Base-by-base conservation (phyloP, 2,329 filamentous ascomycete genomes). In the Aspergillus fischeri region DNA sequence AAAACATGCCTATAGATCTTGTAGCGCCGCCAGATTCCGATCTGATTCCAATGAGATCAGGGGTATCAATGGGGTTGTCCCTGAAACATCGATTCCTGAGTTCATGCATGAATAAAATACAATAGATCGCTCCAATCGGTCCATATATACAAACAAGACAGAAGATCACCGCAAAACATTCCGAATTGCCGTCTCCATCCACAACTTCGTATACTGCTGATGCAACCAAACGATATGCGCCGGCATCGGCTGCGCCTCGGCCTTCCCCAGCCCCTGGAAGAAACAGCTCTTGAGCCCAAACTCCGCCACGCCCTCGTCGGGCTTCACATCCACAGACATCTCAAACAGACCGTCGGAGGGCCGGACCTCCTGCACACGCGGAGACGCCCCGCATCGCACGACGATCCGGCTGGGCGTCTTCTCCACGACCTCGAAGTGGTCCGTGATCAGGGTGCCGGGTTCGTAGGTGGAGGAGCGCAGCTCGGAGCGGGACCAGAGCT, bases 351-450 rank as follows among this genome's bases (percentile, higher is more conserved):
- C 87, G 65, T 90, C 87, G 1, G 81, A 83, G 8, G 79, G 76
- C 7, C 87, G 79, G 1, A 83, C 79, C 0, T 76, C 81, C 48
- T 75, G 75, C 48, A 82, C 82, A 24, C 83, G 77, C 0, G 87
- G 87, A 1, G 83, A 83, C 60, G 86, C 87, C 17, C 87, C 87
- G 62, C 84, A 87, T 24, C 87, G 83, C 24, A 90, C 79, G 0
- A 85, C 79, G 58, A 90, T 86, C 10, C 80, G 76, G 6, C 78
- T 79, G 0, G 81, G 75, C 0, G 82, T 86, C 73, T 87, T 87
- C 53, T 86, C 82, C 1, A 90, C 75, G 0, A 90, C 86, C 70
- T 90, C 85, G 67, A 90, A 90, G 71, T 90, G 87, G 68, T 90
- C 86, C 3, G 84, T 88, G 56, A 90, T 82, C 44, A 78, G 68